phyloP scores from a whole-genome alignment of 169 alveolate species.

The Eimeria falciformis region DNA sequence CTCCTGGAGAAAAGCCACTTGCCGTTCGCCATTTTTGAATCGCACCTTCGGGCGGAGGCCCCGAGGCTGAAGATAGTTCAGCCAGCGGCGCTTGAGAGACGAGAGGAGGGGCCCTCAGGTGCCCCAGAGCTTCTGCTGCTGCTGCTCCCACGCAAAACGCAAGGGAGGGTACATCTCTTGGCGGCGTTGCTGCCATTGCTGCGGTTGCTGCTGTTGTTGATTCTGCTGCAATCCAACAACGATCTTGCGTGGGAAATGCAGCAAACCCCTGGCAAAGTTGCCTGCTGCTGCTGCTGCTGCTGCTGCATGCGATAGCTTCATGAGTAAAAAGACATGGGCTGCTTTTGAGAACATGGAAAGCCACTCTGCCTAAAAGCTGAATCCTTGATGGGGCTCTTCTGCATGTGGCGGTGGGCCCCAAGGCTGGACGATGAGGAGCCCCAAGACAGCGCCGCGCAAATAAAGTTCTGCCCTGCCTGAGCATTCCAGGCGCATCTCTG shows the following conservation, averaged over 20 bases:
- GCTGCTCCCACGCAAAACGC: not conserved
- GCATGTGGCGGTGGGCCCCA: not conserved
- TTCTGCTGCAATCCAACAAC: not conserved
- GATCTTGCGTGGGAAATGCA: not conserved
- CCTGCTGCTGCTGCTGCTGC: slow-evolving; percentile 4
- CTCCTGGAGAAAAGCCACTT: not conserved
- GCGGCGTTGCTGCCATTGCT: not conserved
- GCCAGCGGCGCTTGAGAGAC: not conserved
- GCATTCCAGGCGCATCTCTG: slow-evolving; percentile 13
- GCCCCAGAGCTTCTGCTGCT: not conserved
- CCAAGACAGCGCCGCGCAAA: not conserved
- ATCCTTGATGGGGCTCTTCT: not conserved
- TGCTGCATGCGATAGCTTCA: not conserved
- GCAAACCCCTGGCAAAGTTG: not conserved
- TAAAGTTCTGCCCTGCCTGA: not conserved
- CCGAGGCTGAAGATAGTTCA: not conserved
- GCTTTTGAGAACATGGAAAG: not conserved
- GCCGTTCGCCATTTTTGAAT: not conserved
- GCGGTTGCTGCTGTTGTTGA: not conserved
- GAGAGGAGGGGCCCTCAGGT: not conserved
- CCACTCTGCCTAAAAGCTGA: not conserved
- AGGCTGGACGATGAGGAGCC: not conserved
- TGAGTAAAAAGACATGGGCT: not conserved
- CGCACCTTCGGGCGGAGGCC: no score
- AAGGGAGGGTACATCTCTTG: not conserved